Percentiles rank a stretch among this genome's conserved stretches.
These are phyloP conservation scores for Podospora fimiseda DNA, from an alignment of 495 filamentous ascomycete genomes.

Conservation along the genomic window DNA sequence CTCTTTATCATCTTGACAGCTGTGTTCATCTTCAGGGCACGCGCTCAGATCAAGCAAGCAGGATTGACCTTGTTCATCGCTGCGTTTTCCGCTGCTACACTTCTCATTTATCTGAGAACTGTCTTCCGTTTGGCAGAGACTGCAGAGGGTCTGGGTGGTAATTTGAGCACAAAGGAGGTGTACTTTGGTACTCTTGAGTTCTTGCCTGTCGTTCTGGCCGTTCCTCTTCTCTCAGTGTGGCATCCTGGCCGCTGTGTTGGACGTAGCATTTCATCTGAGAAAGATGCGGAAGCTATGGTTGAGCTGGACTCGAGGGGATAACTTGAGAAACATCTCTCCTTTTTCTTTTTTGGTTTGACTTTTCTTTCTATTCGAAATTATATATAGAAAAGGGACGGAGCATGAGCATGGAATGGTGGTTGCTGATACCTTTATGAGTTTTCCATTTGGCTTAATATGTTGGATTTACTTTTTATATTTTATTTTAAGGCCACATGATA, in stretches of 20 bases:
- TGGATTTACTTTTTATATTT: no score
- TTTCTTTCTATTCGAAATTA: not conserved
- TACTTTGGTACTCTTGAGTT: conserved; percentile 51
- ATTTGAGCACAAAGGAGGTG: conserved; percentile 40
- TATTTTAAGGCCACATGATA: no score
- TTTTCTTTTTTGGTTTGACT: not conserved
- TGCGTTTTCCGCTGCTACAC: conserved; percentile 34
- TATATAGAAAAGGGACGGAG: not conserved
- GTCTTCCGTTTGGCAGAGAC: conserved; percentile 52
- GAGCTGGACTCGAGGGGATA: not conserved
- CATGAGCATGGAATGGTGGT: not conserved
- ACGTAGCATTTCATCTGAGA: conserved; percentile 5
- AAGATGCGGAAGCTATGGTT: not conserved
- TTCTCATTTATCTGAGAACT: conserved; percentile 49
- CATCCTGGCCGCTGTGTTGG: conserved; percentile 43
- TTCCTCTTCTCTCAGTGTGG: conserved; percentile 37
- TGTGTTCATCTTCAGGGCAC: conserved; percentile 25
- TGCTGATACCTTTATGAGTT: no score
- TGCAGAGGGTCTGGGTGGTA: conserved; percentile 41
- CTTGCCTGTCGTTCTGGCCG: conserved; percentile 43
- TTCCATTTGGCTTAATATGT: no score
- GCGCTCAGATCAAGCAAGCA: conserved; percentile 6
- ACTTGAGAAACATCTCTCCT: not conserved
- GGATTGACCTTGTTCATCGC: conserved; percentile 24
- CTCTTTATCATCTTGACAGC: conserved; percentile 39